Evolutionary conservation across 1,139 yeast species (phyloP), one percentile per base, ranked within the genome.

Genomic region (Geotrichum klebahnii): DNA sequence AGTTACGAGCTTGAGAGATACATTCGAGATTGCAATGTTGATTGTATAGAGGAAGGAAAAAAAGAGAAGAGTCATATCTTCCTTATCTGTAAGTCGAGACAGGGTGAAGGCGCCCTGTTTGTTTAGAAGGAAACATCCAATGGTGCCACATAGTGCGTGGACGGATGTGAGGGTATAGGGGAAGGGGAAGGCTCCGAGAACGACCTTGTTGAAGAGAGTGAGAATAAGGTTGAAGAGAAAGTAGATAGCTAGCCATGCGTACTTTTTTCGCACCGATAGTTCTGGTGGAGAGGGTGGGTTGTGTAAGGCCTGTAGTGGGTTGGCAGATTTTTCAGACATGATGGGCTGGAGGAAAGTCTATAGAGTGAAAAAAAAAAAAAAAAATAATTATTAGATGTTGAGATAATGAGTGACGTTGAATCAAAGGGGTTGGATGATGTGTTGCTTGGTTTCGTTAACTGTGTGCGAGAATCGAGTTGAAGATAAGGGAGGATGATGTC

Each of bases 1-100:
- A 20, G 64, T 60, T 39, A 60, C 63, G 42, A 60, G 57, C 46
- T 59, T 57, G 23, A 61, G 56, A 17, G 63, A 59, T 28, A 61
- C 59, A 39, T 61, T 61, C 12, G 61, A 59, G 35, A 61, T 58
- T 35, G 64, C 64, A 44, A 61, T 60, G 55, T 60, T 61, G 55
- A 59, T 58, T 35, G 64, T 59, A 57, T 59, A 61, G 37, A 61
- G 59, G 23, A 59, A 53, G 19, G 64, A 59, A 46, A 61, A 60
- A 44, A 56, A 51, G 28, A 59, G 50, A 28, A 61, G 55, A n/a
- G 57, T 53, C 45, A 54, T 26, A 52, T 53, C 53, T 32, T 60
- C 64, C 36, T 51, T 51, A 35, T 53, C 53, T 9, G 55, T 42
- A 24, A 59, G 55, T 19, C 58, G 42, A 20, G 63, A 55, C 31